Conservation (phyloP, 1,139 yeast species). For the Pichia sp. region DNA sequence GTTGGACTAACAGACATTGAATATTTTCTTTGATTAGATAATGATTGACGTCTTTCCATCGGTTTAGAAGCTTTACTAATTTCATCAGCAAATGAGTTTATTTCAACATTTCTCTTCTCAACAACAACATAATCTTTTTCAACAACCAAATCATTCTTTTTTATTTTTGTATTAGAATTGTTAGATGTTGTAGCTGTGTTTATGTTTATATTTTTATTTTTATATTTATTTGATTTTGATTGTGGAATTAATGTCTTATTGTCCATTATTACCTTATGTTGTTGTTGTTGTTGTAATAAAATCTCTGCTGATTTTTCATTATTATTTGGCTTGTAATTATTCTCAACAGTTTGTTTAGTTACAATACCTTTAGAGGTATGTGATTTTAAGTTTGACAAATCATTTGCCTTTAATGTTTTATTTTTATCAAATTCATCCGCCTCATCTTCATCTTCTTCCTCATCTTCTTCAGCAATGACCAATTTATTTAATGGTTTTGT, state of each 20-base stretch:
- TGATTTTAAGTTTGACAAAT: constrained; percentile 3
- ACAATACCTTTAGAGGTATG: constrained; percentile 3
- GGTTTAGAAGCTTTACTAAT: constrained; percentile 47
- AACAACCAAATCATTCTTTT: constrained; percentile 10
- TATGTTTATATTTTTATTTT: neutral
- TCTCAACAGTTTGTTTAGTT: constrained; percentile 4
- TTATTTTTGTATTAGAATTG: neutral
- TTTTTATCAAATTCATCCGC: neutral
- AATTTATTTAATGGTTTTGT: constrained; percentile 19
- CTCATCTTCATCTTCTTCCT: constrained; percentile 6
- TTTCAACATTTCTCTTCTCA: constrained; percentile 90
- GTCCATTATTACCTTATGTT: neutral
- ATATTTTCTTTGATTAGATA: constrained; percentile 6
- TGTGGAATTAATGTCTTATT: too few species aligned
- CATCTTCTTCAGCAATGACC: constrained; percentile 15
- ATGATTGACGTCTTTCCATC: constrained; percentile 1
- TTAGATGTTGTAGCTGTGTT: neutral
- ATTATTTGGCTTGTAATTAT: constrained; percentile 41
- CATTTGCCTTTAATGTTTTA: neutral
- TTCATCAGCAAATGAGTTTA: constrained; percentile 91
- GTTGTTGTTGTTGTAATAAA: constrained; percentile 3
- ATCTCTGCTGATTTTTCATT: constrained; percentile 5
- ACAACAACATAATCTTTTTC: constrained; percentile 91
- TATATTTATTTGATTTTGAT: neutral
- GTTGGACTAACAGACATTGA: constrained; percentile 60